A percentile compares a stretch with the other conserved stretches of the same genome.
Conservation (phyloP, 495 filamentous ascomycete genomes). For the Xylaria scruposa region DNA sequence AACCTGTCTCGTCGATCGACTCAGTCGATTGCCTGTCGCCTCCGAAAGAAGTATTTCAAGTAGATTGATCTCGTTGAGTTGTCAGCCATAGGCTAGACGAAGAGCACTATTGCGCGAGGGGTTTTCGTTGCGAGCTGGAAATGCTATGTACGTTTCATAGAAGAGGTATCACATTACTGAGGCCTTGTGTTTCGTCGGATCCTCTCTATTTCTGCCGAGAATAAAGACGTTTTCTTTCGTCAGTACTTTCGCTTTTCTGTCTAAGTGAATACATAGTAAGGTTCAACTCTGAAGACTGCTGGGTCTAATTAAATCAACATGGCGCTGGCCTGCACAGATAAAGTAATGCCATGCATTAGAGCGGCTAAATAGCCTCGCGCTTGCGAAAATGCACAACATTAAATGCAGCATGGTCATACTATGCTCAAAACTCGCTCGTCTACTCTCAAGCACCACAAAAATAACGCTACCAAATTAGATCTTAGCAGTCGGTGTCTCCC, state of each 20-base stretch:
- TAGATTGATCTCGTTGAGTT: background rate
- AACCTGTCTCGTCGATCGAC: background rate
- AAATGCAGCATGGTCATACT: background rate
- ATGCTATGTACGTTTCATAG: too few species aligned
- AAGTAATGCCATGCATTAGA: background rate
- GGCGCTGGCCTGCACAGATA: background rate
- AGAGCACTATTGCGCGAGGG: background rate
- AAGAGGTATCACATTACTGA: too few species aligned
- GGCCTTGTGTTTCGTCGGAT: background rate
- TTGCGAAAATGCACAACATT: background rate
- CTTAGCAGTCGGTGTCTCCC: slow-evolving; percentile 29
- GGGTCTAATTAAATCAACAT: background rate
- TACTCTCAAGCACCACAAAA: background rate
- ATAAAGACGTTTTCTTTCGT: background rate
- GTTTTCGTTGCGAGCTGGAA: too few species aligned
- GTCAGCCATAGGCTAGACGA: background rate
- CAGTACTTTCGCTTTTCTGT: background rate
- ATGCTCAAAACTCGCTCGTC: background rate
- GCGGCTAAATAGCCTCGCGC: background rate
- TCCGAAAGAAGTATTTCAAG: background rate
- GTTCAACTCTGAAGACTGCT: background rate
- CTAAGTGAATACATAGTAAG: background rate
- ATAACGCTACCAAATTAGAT: slow-evolving; percentile 15
- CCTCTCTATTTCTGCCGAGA: background rate
- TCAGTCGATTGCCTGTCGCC: background rate